Evolutionary conservation across 1,139 yeast species (phyloP).

Genomic region (Diutina siamensis): DNA sequence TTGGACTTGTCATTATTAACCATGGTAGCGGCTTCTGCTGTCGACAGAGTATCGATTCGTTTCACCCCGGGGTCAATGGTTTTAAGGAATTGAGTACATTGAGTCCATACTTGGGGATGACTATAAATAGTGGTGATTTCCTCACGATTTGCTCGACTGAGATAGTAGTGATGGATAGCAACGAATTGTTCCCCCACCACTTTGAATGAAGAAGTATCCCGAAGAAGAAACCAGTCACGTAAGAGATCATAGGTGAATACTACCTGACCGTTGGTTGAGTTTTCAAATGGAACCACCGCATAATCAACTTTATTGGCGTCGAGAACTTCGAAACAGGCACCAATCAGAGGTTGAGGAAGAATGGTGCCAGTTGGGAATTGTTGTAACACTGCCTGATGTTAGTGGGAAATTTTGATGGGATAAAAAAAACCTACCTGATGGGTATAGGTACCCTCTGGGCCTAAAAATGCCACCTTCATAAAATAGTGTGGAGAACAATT

Average conservation of each 20-base stretch:
- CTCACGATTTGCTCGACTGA: constrained; percentile 35
- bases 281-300: constrained; percentile 87
- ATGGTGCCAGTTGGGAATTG: constrained; percentile 40
- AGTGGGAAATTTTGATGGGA: too few species aligned
- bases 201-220: constrained; percentile 21
- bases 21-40: constrained; percentile 72
- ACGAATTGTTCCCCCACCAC: constrained; percentile 77
- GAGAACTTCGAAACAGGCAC: constrained; percentile 52
- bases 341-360: constrained; percentile 38
- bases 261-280: constrained; percentile 92
- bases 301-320: constrained; percentile 39
- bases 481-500: not conserved
- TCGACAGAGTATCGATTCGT: constrained; percentile 60
- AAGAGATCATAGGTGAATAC: constrained; percentile 73
- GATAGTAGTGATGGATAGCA: constrained; percentile 66
- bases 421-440: constrained; percentile 48
- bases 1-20: constrained; percentile 32
- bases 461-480: constrained; percentile 54
- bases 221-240: constrained; percentile 42
- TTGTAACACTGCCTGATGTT: constrained; percentile 58
- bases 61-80: constrained; percentile 19
- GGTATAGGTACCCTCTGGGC: constrained; percentile 87
- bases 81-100: constrained; percentile 46
- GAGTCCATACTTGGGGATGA: constrained; percentile 99
- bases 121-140: constrained; percentile 55